A percentile compares a stretch with the other conserved stretches of the same genome.
Conservation (phyloP, 2,329 filamentous ascomycete species). For the Fusarium austroafricanum region DNA sequence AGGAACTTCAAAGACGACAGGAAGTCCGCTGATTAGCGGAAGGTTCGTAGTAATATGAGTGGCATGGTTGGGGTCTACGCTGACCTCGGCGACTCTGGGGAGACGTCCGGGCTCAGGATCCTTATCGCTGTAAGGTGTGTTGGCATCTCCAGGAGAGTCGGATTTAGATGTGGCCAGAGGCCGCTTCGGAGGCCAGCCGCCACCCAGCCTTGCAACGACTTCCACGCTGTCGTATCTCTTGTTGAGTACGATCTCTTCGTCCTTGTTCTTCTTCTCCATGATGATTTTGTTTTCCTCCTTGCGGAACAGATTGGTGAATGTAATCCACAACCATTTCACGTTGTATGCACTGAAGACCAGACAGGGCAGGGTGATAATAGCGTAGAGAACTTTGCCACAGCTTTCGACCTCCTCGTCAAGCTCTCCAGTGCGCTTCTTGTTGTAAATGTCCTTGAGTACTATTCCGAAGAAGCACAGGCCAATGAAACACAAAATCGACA, state of each 20-base stretch:
- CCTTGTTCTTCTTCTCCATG: neutral
- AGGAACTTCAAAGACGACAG: slow-evolving; percentile 6
- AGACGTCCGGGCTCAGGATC: neutral
- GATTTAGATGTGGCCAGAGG: too few relatives aligned
- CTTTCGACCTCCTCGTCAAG: slow-evolving; percentile 10
- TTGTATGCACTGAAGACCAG: slow-evolving; percentile 12
- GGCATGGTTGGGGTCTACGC: neutral
- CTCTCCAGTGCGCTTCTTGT: slow-evolving; percentile 26
- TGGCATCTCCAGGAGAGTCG: neutral
- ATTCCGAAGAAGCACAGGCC: slow-evolving; percentile 16
- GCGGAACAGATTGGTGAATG: slow-evolving; percentile 34
- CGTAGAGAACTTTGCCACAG: neutral
- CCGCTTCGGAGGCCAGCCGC: neutral
- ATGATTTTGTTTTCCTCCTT: slow-evolving; percentile 7
- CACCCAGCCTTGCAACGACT: slow-evolving; percentile 10
- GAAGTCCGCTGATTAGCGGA: neutral
- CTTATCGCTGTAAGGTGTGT: neutral
- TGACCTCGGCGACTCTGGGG: neutral
- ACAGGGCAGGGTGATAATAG: slow-evolving; percentile 4
- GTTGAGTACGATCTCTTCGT: neutral
- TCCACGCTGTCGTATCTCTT: neutral
- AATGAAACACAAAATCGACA: slow-evolving; percentile 15
- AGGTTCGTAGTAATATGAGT: neutral
- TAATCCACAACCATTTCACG: slow-evolving; percentile 1
- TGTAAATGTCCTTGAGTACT: slow-evolving; percentile 20